Evolutionary conservation across 2,329 filamentous ascomycete genomes (phyloP).

Genomic region (Aplosporella prunicola): DNA sequence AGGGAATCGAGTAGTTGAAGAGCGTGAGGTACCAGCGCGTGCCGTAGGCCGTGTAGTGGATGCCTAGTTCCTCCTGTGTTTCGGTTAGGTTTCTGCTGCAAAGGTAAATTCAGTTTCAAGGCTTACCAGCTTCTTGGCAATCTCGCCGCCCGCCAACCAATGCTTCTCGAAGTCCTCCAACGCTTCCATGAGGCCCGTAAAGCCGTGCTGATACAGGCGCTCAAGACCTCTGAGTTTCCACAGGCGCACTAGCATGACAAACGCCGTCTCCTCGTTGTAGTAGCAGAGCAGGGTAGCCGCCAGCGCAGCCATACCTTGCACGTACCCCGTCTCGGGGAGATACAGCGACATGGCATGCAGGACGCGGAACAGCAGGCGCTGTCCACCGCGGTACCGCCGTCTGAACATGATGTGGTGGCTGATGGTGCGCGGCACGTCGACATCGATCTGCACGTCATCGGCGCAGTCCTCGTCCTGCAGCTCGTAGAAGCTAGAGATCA

Average conservation of each 20-base stretch:
- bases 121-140: constrained; percentile 71
- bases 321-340: constrained; percentile 84
- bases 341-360: constrained; percentile 87
- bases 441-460: constrained; percentile 93
- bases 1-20: constrained; percentile 95
- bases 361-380: constrained; percentile 84
- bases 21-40: constrained; percentile 96
- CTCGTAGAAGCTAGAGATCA: constrained; percentile 61
- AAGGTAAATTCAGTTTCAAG: constrained; percentile 2
- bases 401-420: constrained; percentile 97
- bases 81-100: constrained; percentile 14
- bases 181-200: constrained; percentile 77
- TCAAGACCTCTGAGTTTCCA: constrained; percentile 85
- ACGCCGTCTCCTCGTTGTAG: constrained; percentile 88
- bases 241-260: constrained; percentile 92
- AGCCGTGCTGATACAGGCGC: constrained; percentile 72
- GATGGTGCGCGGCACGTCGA: constrained; percentile 92
- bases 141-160: constrained; percentile 70
- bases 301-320: constrained; percentile 93
- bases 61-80: constrained; percentile 59
- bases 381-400: constrained; percentile 75
- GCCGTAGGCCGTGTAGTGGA: constrained; percentile 85
- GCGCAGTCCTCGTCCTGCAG: constrained; percentile 66
- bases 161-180: constrained; percentile 73
- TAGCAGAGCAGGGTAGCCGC: constrained; percentile 91